A percentile compares a stretch with the other conserved stretches of the same genome.
These are phyloP conservation scores for Phytophthora ramorum DNA, from an alignment of 352 stramenopile genomes.

Conservation along the genomic window DNA sequence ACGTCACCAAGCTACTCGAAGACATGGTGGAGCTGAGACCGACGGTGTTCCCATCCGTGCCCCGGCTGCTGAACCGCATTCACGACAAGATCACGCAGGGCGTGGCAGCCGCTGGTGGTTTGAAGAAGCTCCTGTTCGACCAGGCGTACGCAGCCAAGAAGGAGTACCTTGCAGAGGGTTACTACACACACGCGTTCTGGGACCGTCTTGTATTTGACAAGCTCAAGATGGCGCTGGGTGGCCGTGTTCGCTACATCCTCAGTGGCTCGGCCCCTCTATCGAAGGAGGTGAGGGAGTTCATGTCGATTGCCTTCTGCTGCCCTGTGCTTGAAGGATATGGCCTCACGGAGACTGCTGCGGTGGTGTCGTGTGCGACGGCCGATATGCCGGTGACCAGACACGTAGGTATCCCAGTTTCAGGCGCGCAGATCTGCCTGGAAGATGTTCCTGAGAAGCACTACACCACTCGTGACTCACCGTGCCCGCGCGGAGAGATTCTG, in stretches of 20 bases:
- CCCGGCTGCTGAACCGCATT: conserved; percentile 96
- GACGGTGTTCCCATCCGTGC: conserved; percentile 92
- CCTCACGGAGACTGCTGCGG: conserved; percentile 92
- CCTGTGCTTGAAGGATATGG: conserved; percentile 94
- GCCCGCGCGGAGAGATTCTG: conserved; percentile 49
- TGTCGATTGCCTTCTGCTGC: conserved; percentile 90
- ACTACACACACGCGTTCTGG: conserved; percentile 78
- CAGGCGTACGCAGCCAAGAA: conserved; percentile 85
- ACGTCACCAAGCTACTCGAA: conserved; percentile 90
- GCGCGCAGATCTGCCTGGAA: conserved; percentile 89
- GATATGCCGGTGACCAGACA: conserved; percentile 72
- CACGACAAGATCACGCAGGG: conserved; percentile 92
- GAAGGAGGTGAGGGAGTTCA: conserved; percentile 93
- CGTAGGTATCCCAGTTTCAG: conserved; percentile 88
- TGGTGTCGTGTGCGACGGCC: conserved; percentile 68
- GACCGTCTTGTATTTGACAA: conserved; percentile 96
- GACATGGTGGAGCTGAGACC: conserved; percentile 91
- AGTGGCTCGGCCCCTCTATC: conserved; percentile 93
- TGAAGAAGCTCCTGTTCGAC: conserved; percentile 92
- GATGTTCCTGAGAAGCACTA: conserved; percentile 97
- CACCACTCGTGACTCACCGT: conserved; percentile 58
- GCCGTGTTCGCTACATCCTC: conserved; percentile 90
- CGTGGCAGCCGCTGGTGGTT: conserved; percentile 74
- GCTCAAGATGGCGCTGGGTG: conserved; percentile 90
- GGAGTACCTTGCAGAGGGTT: conserved; percentile 45